Conservation (phyloP, 2,329 filamentous ascomycete species). For the Alternaria rosae region DNA sequence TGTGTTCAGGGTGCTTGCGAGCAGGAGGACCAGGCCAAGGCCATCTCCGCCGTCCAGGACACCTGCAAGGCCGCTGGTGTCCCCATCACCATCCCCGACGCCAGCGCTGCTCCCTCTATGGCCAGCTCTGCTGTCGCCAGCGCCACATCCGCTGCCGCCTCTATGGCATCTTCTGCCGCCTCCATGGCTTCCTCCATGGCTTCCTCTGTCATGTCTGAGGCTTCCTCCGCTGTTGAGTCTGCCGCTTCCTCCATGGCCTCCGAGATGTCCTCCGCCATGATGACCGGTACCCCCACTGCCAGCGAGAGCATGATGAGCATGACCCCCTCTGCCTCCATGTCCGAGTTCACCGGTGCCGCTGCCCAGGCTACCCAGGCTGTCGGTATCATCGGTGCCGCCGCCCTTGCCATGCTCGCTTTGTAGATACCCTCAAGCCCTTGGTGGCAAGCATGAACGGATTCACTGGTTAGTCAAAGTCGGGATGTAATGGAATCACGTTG, state of each 20-base stretch:
- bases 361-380: constrained; percentile 43
- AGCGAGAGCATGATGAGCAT: background rate
- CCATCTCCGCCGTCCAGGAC: constrained; percentile 38
- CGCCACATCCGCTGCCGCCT: constrained; percentile 4
- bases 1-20: constrained; percentile 57
- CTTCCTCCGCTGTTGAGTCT: constrained; percentile 18
- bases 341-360: constrained; percentile 47
- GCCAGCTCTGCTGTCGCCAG: constrained; percentile 15
- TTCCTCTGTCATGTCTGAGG: constrained; percentile 14
- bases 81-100: constrained; percentile 38
- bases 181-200: constrained; percentile 15
- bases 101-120: constrained; percentile 10
- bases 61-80: constrained; percentile 46
- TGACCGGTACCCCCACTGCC: constrained; percentile 16
- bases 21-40: constrained; percentile 45
- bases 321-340: constrained; percentile 14
- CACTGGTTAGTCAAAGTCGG: background rate
- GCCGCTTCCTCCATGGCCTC: constrained; percentile 19
- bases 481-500: constrained; percentile 1
- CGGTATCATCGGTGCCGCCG: constrained; percentile 45
- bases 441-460: background rate
- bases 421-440: constrained; percentile 24
- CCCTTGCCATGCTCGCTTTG: constrained; percentile 46
- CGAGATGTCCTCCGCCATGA: constrained; percentile 12
- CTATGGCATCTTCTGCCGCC: constrained; percentile 14